Evolutionary conservation across 2,329 filamentous ascomycete species (phyloP), one percentile per base, ranked within the genome.

Genomic region (Trichophyton simii): DNA sequence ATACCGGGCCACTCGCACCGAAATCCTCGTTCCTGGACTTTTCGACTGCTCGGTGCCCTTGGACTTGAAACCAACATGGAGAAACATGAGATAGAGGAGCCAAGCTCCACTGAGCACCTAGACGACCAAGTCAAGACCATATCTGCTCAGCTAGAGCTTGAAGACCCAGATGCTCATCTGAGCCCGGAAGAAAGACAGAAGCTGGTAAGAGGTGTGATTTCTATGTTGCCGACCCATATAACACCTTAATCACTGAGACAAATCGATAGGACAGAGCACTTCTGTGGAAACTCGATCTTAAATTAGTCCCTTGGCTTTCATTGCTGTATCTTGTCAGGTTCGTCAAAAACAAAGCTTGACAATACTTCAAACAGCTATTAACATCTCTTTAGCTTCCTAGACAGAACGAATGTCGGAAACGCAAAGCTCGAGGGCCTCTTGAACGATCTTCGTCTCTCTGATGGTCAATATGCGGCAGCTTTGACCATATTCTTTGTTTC

Each of bases 111-210:
- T 22, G 50, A 54, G 13, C 22, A 54, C 9, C 8, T 31, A 22
- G 50, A 54, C 11, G 28, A 18, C 9, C 22, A 22, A 6, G 18
- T 7, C 22, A 22, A 54, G 11, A 15, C 13, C 8, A n/a, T 31
- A n/a, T 18, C 15, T 13, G 25, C 3, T 25, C 36, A 44, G 28
- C 48, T 7, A 36, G 57, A 46, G 8, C 42, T 34, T 20, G 57
- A 46, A 8, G 57, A 59, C 25, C 57, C 57, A 15, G 41, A 59
- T 48, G 57, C 41, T 59, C 38, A 50, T 34, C 36, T 59, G 38
- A 54, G 57, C 44, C 80, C 81, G 0, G 84, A 83, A 64, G 87
- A 89, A 70, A 80, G 76, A 65, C 80, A 80, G 28, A 79, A 74
- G 57, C 81, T 83, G 67, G 87, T 88, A 74, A 65, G 44, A 20